These are phyloP conservation scores for Beauveria sp. DNA, from an alignment of 2,329 filamentous ascomycete genomes.

Conservation along the genomic window DNA sequence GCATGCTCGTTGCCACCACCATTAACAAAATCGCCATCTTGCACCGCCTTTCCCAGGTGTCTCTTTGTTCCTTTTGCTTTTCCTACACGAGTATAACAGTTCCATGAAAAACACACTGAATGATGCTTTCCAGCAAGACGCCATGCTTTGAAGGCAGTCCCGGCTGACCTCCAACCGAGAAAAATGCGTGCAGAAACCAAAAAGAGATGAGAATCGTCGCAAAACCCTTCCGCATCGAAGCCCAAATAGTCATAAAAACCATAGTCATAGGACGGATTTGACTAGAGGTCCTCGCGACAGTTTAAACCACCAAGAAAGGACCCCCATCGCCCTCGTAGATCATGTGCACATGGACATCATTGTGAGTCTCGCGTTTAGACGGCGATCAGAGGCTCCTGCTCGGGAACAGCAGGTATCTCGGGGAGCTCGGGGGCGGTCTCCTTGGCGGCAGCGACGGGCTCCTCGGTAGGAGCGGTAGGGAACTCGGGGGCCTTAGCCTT, in stretches of 20 bases:
- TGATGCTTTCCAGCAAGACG: constrained; percentile 11
- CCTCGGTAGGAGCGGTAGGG: constrained; percentile 30
- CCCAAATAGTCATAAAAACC: constrained; percentile 11
- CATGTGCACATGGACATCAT: constrained; percentile 12
- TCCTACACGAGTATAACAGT: constrained; percentile 10
- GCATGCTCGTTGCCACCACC: constrained; percentile 4
- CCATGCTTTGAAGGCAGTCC: constrained; percentile 11
- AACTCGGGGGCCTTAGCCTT: constrained; percentile 25
- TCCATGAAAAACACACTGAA: constrained; percentile 9
- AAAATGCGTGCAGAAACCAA: constrained; percentile 10
- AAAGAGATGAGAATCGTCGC: constrained; percentile 5
- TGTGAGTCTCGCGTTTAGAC: constrained; percentile 13
- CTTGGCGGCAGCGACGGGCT: constrained; percentile 21
- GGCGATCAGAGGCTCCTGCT: constrained; percentile 19
- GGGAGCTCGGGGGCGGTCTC: constrained; percentile 14
- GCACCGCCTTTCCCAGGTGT: constrained; percentile 1
- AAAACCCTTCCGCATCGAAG: constrained; percentile 9
- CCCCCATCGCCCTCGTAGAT: not conserved
- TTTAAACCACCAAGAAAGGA: not conserved
- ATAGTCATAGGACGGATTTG: constrained; percentile 9
- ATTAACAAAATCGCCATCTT: constrained; percentile 9
- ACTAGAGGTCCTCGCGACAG: not conserved
- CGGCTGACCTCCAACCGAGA: constrained; percentile 9
- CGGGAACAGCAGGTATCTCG: constrained; percentile 20
- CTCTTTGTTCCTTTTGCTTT: constrained; percentile 5